Evolutionary conservation across 768 basidiomycete species (phyloP), one percentile per base, ranked within the genome.

Genomic region (Gyrodon lividus): DNA sequence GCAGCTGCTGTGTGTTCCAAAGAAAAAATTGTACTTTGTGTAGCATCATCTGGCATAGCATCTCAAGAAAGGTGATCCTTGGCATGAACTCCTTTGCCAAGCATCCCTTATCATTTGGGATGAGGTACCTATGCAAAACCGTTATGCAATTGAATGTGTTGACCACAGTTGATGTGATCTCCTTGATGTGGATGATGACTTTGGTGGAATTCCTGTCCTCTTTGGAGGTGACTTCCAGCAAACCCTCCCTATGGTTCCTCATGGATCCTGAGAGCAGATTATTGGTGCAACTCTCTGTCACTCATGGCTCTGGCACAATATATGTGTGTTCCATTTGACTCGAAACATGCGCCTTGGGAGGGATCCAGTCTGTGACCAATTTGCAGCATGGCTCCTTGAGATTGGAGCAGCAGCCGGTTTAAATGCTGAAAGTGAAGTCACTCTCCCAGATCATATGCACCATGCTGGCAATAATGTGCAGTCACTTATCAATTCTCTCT

Each of bases 221-320:
- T 76, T 79, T 69, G 74, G 74, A 48, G 79, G 77, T 1, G 77
- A 81, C 56, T 80, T 75, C 46, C 67, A 68, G 5, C 79, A 80
- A 54, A 77, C 60, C 1, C 65, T 80, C 0, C 78, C 77, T 38
- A 73, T 80, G 0, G 62, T 80, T 9, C 59, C 54, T 0, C 59
- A 66, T 51, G 77, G 75, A 2, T 62, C 67, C 0, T 43, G 68
- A 22, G 62, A 63, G 33, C 64, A 75, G 7, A 74, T 75, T 55
- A 60, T 77, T 26, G 58, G 47, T 54, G 71, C 72, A 9, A 65
- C 61, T 6, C 50, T 77, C 6, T 61, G 57, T 30, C 33, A 54
- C 14, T 78, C 74, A 28, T n/a, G 47, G 4, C 56, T 79, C 0
- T 79, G 78, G 77, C 24, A 33, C 1, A 34, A 53, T 22, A 55